Conservation (phyloP, 2,329 filamentous ascomycete species). For the Knufia fluminis region DNA sequence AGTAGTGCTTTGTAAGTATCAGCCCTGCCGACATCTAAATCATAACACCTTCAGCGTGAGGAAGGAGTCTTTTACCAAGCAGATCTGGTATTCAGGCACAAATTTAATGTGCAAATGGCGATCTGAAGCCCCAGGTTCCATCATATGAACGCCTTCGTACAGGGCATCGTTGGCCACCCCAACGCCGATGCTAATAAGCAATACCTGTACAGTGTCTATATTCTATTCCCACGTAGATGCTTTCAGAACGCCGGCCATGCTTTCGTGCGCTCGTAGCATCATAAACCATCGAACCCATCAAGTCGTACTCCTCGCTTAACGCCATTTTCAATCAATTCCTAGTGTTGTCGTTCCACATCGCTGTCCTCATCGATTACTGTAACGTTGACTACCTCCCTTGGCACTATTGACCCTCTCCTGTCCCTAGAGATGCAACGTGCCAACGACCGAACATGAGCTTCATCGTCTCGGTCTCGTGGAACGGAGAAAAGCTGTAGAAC, state of each 20-base stretch:
- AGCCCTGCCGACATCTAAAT: too few species aligned
- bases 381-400: constrained; percentile 21
- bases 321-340: background rate
- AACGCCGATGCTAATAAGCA: background rate
- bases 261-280: background rate
- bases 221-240: background rate
- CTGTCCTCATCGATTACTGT: constrained; percentile 13
- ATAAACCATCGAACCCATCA: background rate
- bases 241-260: background rate
- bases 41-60: too few species aligned
- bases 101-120: background rate
- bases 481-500: constrained; percentile 49
- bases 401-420: constrained; percentile 7
- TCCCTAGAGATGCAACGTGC: constrained; percentile 24
- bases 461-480: constrained; percentile 38
- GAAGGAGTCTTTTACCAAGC: too few species aligned
- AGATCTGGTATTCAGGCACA: background rate
- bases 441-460: constrained; percentile 30
- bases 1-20: too few species aligned
- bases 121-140: background rate
- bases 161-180: background rate
- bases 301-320: background rate
- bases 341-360: background rate
- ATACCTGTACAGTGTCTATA: background rate
- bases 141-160: background rate